Base-by-base conservation (phyloP, 2,329 filamentous ascomycete genomes). In the Emericellopsis cladophorae region DNA sequence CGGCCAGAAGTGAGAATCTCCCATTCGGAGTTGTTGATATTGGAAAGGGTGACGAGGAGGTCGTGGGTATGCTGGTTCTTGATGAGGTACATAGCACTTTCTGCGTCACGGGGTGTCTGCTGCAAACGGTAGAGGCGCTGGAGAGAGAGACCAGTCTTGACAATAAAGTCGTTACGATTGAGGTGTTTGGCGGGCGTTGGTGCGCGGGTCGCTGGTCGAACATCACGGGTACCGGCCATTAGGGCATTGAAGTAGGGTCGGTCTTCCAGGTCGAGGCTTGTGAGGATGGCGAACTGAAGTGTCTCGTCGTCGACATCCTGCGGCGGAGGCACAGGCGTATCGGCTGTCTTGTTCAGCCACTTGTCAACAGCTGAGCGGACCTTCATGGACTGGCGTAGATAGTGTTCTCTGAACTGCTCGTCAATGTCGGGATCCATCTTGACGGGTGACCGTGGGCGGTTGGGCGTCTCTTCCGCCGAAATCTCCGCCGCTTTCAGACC, bases 261-360 rank as follows among this genome's bases (percentile, higher is more conserved):
- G 49, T 93, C 79, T 34, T 84, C 74, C 3, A 77, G 66, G 40
- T 83, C 78, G 11, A 96, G 71, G 54, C 87, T 89, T 9, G 90
- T 96, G 44, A 95, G 68, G 59, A 96, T 93, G 41, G 90, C 89
- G 62, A 96, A 95, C 3, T 84, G 83, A 31, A 96, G 66, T 0
- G 90, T 96, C 61, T 95, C 90, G 46, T 95, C 89, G 52, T 95
- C 90, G 6, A 95, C 83, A 44, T 95, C 90, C 45, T 89, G 81
- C 0, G 88, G 88, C 2, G 86, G 81, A 40, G 81, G 82, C 2
- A 76, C 76, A 2, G 81, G 75, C 14, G 77, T 74, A 45, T 88
- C 82, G 26, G 81, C 80, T 50, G 90, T 90, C 44, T 77, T 82
- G 31, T 75, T 81, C 46, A 96, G 76, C 90, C 90, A 96, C 52